A percentile compares a stretch with the other conserved stretches of the same genome.
These are phyloP conservation scores for Fusarium liriodendri DNA, from an alignment of 2,329 filamentous ascomycete genomes.

Conservation along the genomic window DNA sequence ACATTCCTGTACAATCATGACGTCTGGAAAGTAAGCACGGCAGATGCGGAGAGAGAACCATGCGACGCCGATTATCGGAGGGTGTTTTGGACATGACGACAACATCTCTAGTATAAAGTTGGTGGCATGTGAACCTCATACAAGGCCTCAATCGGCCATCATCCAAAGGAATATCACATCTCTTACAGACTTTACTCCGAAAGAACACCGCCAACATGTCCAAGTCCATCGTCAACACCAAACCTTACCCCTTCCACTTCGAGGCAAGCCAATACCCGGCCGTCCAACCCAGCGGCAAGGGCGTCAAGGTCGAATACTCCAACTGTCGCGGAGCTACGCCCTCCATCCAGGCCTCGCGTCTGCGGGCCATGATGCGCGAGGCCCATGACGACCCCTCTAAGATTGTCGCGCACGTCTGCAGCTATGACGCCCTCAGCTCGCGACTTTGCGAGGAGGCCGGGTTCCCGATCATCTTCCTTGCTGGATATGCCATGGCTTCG, in stretches of 20 bases:
- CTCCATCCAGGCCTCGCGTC: conserved; percentile 51
- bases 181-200: not conserved
- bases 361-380: conserved; percentile 54
- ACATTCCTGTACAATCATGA: not conserved
- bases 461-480: conserved; percentile 58
- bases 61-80: conserved; percentile 1
- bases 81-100: not conserved
- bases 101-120: conserved; percentile 10
- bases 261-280: conserved; percentile 12
- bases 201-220: conserved; percentile 16
- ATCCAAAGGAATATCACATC: not conserved
- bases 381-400: conserved; percentile 54
- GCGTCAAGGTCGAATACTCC: conserved; percentile 4
- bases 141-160: not conserved
- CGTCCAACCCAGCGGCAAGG: conserved; percentile 3
- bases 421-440: conserved; percentile 57
- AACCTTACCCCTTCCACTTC: conserved; percentile 18
- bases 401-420: conserved; percentile 56
- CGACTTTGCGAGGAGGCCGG: conserved; percentile 58
- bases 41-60: not conserved
- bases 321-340: conserved; percentile 53
- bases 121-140: not conserved
- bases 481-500: conserved; percentile 55
- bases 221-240: conserved; percentile 20
- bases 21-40: not conserved